Evolutionary conservation across 257 asterid genomes (phyloP).

Genomic region (Primulina tabacum): DNA sequence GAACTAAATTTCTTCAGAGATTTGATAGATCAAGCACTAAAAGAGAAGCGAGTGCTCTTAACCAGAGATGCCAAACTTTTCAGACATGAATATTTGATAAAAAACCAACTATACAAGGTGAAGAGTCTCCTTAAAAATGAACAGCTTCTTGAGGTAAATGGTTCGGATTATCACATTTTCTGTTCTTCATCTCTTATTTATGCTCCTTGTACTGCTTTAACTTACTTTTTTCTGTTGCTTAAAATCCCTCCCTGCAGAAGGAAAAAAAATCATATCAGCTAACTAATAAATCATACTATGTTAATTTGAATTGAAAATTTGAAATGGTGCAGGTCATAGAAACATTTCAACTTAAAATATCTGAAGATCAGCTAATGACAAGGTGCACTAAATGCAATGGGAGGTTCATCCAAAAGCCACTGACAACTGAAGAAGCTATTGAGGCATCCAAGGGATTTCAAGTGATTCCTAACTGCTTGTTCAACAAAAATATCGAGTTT

Average conservation of each 20-base stretch:
- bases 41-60: conserved; percentile 79
- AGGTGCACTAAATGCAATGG: conserved; percentile 95
- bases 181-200: neutral
- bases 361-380: conserved; percentile 81
- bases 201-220: too few species aligned
- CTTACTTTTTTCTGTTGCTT: neutral
- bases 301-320: conserved; percentile 9
- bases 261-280: neutral
- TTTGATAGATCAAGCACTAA: conserved; percentile 70
- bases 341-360: conserved; percentile 62
- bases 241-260: neutral
- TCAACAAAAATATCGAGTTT: conserved; percentile 71
- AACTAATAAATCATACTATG: neutral
- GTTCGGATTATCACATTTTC: neutral
- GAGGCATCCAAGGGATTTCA: conserved; percentile 95
- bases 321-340: conserved; percentile 61
- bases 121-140: conserved; percentile 74
- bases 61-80: conserved; percentile 86
- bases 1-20: conserved; percentile 45
- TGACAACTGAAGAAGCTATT: conserved; percentile 85
- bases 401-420: conserved; percentile 83
- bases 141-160: conserved; percentile 75
- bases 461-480: conserved; percentile 88
- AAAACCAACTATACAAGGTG: conserved; percentile 75
- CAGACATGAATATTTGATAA: conserved; percentile 72